Percentiles rank a stretch among this genome's conserved stretches.
Evolutionary conservation across 2,329 filamentous ascomycete species (phyloP).

Genomic region (Aureobasidium pullulans): DNA sequence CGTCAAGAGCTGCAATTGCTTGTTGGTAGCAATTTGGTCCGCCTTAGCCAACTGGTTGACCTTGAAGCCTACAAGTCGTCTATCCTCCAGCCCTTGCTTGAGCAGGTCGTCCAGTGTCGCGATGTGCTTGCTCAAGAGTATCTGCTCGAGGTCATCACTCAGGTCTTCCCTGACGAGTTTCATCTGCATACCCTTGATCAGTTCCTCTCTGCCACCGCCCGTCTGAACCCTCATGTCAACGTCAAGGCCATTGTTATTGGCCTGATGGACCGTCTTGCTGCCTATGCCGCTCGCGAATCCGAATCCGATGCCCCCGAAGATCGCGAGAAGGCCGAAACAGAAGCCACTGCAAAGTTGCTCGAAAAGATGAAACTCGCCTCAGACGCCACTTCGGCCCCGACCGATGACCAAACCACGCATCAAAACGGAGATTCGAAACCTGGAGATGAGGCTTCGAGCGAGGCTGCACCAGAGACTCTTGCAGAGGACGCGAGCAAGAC

Average conservation of each 20-base stretch:
- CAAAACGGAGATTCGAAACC: conserved; percentile 21
- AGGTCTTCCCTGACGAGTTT: conserved; percentile 97
- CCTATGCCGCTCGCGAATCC: conserved; percentile 86
- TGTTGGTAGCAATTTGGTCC: conserved; percentile 92
- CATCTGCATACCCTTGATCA: conserved; percentile 95
- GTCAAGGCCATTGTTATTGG: conserved; percentile 97
- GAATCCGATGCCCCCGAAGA: conserved; percentile 63
- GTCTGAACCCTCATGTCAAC: conserved; percentile 92
- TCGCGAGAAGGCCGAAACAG: conserved; percentile 70
- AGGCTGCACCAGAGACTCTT: conserved; percentile 22
- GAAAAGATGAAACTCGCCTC: conserved; percentile 68
- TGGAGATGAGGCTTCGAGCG: conserved; percentile 22
- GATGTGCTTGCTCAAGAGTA: conserved; percentile 97
- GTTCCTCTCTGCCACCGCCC: conserved; percentile 84
- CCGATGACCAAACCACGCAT: conserved; percentile 22
- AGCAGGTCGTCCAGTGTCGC: conserved; percentile 95
- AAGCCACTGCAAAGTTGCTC: conserved; percentile 70
- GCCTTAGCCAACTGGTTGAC: conserved; percentile 91
- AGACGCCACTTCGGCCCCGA: conserved; percentile 33
- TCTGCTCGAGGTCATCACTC: conserved; percentile 93
- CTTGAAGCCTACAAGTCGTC: conserved; percentile 87
- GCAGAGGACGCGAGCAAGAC: conserved; percentile 22
- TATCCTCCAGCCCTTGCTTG: conserved; percentile 80
- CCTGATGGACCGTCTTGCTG: conserved; percentile 90
- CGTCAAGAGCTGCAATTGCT: conserved; percentile 90